Evolutionary conservation across 768 basidiomycete species (phyloP).

Genomic region (Suillus hirtellus): DNA sequence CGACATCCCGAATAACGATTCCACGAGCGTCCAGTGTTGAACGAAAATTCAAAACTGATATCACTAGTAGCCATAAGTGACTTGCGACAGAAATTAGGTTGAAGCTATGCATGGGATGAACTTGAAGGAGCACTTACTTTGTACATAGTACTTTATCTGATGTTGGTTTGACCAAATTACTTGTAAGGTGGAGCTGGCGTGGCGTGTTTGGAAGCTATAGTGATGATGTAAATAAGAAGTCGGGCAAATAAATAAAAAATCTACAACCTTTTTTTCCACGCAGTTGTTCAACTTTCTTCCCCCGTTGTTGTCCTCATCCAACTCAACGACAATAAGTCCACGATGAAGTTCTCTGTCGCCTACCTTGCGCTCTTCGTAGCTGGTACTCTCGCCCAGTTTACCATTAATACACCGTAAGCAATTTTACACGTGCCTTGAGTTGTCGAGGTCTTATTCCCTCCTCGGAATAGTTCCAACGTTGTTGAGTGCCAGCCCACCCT

Average conservation of each 20-base stretch:
- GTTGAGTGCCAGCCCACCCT: slow-evolving; percentile 59
- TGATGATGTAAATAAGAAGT: slow-evolving; percentile 17
- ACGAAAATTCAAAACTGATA: not conserved
- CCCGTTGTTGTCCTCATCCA: slow-evolving; percentile 19
- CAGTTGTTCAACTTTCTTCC: slow-evolving; percentile 30
- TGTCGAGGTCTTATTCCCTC: slow-evolving; percentile 10
- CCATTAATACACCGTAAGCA: slow-evolving; percentile 74
- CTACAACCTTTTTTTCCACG: slow-evolving; percentile 21
- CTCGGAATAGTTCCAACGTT: slow-evolving; percentile 40
- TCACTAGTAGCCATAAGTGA: not conserved
- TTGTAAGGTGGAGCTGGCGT: not conserved
- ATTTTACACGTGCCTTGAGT: not conserved
- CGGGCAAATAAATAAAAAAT: slow-evolving; percentile 32
- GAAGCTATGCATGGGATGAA: not conserved
- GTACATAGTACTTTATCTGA: not conserved
- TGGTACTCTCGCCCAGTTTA: slow-evolving; percentile 49
- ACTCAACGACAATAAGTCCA: slow-evolving; percentile 18
- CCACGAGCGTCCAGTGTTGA: not conserved
- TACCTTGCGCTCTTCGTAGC: slow-evolving; percentile 43
- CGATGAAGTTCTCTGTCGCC: slow-evolving; percentile 48
- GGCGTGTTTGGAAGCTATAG: slow-evolving; percentile 9
- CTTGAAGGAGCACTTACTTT: slow-evolving; percentile 9
- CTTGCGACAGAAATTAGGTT: not conserved
- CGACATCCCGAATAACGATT: not conserved
- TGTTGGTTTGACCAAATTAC: no score